Evolutionary conservation across 495 filamentous ascomycete genomes (phyloP), one percentile per base, ranked within the genome.

Genomic region (Copromyces sp.): DNA sequence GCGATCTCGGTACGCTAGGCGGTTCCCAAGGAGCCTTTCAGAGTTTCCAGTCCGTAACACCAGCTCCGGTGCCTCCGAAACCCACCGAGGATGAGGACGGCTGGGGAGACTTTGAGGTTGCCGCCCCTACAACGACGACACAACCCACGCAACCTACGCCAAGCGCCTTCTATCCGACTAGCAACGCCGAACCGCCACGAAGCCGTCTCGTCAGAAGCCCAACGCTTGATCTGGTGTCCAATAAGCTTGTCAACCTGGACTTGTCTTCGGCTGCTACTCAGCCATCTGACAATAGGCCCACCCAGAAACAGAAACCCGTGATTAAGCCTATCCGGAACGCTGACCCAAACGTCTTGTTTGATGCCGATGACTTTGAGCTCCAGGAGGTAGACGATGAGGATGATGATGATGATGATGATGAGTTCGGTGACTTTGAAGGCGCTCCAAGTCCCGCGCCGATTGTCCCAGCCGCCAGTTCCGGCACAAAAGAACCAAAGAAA

Each of bases 101-200:
- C 14, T 94, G 90, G 87, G 91, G 91, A 16, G 91, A 93, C 71
- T 94, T 94, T 75, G 91, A 92, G 76, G 85, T 85, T 16, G 87
- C 89, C 11, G 45, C 75, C 6, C 68, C 76, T n/a, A 69, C 29
- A 35, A 35, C 53, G 9, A 65, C 29, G 5, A 24, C 44, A 47
- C 44, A 24, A 11, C 44, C 44, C 44, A 24, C n/a, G 39, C 47
- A 44, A 59, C 0, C 70, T 73, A 8, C 35, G 69, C 38, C 70
- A 72, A 38, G 71, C 73, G 16, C 42, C 69, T 11, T 41, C 69
- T 12, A 70, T 71, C 14, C 74, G 1, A 29, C 11, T 38, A 24
- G 45, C 12, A 73, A 37, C 8, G 42, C 75, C 16, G 39, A 75
- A n/a, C 72, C 76, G 24, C 73, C 71, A 12, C 74, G 80, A 39